These are phyloP conservation scores for Westerdykella ornata DNA, from an alignment of 2,329 filamentous ascomycete genomes.

Conservation along the genomic window DNA sequence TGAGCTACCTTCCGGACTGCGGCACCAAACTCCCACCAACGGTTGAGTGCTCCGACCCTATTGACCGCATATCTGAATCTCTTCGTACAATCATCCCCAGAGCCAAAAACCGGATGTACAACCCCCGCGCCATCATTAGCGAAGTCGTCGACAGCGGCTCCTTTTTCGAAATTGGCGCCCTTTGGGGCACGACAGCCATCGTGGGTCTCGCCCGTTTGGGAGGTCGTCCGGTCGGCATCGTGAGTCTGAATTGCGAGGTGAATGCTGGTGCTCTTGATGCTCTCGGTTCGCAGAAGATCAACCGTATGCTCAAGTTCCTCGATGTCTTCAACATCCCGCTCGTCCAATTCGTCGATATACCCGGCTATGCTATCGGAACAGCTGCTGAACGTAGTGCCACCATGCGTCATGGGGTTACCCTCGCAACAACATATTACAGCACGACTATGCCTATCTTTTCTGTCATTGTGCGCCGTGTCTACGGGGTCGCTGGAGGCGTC, in stretches of 20 bases:
- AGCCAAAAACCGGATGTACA: slow-evolving; percentile 54
- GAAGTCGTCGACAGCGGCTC: slow-evolving; percentile 50
- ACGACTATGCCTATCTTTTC: slow-evolving; percentile 58
- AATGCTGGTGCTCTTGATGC: slow-evolving; percentile 57
- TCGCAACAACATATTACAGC: slow-evolving; percentile 56
- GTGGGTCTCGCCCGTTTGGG: slow-evolving; percentile 54
- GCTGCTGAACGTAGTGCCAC: slow-evolving; percentile 57
- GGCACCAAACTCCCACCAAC: slow-evolving; percentile 51
- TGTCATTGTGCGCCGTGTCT: slow-evolving; percentile 55
- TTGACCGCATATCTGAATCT: slow-evolving; percentile 43
- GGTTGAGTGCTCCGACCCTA: slow-evolving; percentile 44
- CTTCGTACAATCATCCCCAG: slow-evolving; percentile 54
- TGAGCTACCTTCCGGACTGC: slow-evolving; percentile 53
- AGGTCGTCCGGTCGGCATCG: slow-evolving; percentile 53
- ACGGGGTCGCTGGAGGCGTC: slow-evolving; percentile 58
- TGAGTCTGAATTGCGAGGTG: slow-evolving; percentile 54
- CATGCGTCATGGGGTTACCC: slow-evolving; percentile 58
- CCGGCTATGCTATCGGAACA: slow-evolving; percentile 57
- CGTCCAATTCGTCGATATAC: slow-evolving; percentile 58
- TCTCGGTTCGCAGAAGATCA: slow-evolving; percentile 55
- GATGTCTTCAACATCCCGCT: slow-evolving; percentile 61
- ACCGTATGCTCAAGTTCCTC: slow-evolving; percentile 55
- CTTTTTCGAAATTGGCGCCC: slow-evolving; percentile 58
- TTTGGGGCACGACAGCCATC: slow-evolving; percentile 58
- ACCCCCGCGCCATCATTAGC: slow-evolving; percentile 51